phyloP scores from a whole-genome alignment of 768 basidiomycete genomes.

The Psilocybe cubensis region DNA sequence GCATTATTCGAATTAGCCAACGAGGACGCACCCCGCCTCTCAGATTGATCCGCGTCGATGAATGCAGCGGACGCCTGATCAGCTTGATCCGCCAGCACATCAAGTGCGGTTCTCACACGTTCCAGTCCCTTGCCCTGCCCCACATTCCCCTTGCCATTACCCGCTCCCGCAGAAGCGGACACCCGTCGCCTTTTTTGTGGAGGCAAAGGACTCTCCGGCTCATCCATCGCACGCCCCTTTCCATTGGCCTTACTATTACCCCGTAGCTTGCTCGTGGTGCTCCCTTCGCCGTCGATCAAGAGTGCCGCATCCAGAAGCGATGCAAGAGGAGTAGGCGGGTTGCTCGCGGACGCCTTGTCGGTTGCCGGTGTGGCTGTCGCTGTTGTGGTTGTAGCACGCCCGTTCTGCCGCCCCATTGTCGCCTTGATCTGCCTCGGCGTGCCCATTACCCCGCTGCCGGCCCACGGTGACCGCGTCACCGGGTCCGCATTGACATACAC shows the following conservation, averaged over 20 bases:
- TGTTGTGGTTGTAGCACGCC: slow-evolving; percentile 6
- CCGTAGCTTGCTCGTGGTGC: neutral
- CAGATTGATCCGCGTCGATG: neutral
- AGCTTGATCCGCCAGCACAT: slow-evolving; percentile 77
- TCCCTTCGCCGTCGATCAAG: slow-evolving; percentile 43
- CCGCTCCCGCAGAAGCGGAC: slow-evolving; percentile 8
- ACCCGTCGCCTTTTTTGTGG: slow-evolving; percentile 34
- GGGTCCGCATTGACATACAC: slow-evolving; percentile 32
- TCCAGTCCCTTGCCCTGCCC: slow-evolving; percentile 19
- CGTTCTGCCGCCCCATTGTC: neutral
- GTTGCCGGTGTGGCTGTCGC: too few relatives aligned
- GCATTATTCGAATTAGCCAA: neutral
- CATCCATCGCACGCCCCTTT: slow-evolving; percentile 25
- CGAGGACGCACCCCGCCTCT: neutral
- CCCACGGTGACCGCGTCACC: slow-evolving; percentile 10
- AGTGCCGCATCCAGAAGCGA: slow-evolving; percentile 65
- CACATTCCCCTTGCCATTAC: too few relatives aligned
- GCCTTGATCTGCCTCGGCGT: slow-evolving; percentile 11
- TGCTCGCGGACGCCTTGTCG: slow-evolving; percentile 10
- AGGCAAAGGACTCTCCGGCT: slow-evolving; percentile 35
- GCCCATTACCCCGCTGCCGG: slow-evolving; percentile 14
- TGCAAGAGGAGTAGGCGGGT: slow-evolving; percentile 49
- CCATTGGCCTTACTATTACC: slow-evolving; percentile 24
- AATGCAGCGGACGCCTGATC: slow-evolving; percentile 21
- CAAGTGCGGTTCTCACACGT: slow-evolving; percentile 58